Percentiles rank a stretch among this genome's conserved stretches.
Conservation (phyloP, 2,329 filamentous ascomycete genomes). For the Pyrenochaeta sp. region DNA sequence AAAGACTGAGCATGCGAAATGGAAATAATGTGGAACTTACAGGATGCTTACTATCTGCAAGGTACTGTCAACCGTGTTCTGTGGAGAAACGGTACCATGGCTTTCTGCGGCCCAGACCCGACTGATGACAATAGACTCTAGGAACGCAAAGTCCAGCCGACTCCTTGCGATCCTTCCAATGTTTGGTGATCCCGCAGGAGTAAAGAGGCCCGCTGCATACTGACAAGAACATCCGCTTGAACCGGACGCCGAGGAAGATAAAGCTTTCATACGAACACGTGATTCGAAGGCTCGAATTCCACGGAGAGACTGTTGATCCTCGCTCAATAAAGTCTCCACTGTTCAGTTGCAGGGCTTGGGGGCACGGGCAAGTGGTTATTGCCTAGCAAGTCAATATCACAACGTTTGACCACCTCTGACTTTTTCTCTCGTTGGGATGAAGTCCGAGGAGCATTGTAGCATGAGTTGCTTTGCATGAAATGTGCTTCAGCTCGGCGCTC, state of each 20-base stretch:
- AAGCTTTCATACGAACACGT: background rate
- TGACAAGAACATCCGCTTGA: too few species aligned
- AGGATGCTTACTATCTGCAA: background rate
- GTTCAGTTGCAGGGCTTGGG: background rate
- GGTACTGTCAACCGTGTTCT: too few species aligned
- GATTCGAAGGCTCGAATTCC: background rate
- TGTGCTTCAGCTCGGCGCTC: conserved; percentile 1
- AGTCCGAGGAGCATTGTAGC: background rate
- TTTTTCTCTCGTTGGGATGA: background rate
- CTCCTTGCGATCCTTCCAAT: too few species aligned
- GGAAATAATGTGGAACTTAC: background rate
- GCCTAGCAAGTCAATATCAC: too few species aligned
- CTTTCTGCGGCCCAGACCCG: too few species aligned
- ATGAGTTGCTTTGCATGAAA: background rate
- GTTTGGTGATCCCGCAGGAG: too few species aligned
- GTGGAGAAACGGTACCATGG: too few species aligned
- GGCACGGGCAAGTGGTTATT: background rate
- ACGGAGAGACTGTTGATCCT: background rate
- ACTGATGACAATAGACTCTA: too few species aligned
- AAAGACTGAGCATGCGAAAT: background rate
- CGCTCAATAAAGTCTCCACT: background rate
- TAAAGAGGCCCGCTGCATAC: too few species aligned
- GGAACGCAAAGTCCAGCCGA: too few species aligned
- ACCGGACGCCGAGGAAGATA: background rate
- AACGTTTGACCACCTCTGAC: background rate